Evolutionary conservation across 345 rosid genomes (phyloP), one percentile per base, ranked within the genome.

Genomic region (Bretschneidera sinensis): DNA sequence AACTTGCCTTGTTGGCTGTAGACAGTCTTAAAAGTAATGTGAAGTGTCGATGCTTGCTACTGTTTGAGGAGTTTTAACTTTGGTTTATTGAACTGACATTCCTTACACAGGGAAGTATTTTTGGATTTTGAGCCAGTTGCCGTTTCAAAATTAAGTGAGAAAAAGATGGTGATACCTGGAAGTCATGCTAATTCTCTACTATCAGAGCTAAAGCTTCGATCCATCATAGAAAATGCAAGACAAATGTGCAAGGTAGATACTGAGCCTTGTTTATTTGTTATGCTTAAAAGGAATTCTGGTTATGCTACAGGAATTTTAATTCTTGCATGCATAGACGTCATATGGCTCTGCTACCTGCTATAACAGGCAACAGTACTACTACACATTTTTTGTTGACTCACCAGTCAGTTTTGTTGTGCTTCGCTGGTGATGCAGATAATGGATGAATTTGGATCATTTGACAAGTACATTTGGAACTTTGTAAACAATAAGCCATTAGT

Each of bases 391-490:
- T 48, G 16, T 15, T 43, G 0, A 43, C n/a, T 54, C 5, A 61
- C 17, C 22, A 0, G 17, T 14, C 31, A 34, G 8, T 52, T 55
- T 34, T 25, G 48, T 45, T 65, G 23, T 43, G 18, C 0, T 48
- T 49, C 5, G 33, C 6, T 51, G 66, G 6, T 15, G 18, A 33
- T 65, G 33, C 82, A 90, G 97, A 77, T 87, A 55, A 70, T 67
- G 54, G 79, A 70, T 47, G 95, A 85, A 64, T 87, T 80, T 28
- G 92, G 92, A 39, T 87, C 97, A 21, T 85, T 90, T 64, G 77
- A 85, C 77, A 87, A 79, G 68, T 90, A 87, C 70, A 80, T 90
- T 18, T 89, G 97, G 97, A 83, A 75, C 83, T 90, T 90, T 18
- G 81, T 87, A 66, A 87, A 79, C 78, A 72, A 76, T 50, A 85